Base-by-base conservation (phyloP, 2,329 filamentous ascomycete species). In the Cladosporium sp. region DNA sequence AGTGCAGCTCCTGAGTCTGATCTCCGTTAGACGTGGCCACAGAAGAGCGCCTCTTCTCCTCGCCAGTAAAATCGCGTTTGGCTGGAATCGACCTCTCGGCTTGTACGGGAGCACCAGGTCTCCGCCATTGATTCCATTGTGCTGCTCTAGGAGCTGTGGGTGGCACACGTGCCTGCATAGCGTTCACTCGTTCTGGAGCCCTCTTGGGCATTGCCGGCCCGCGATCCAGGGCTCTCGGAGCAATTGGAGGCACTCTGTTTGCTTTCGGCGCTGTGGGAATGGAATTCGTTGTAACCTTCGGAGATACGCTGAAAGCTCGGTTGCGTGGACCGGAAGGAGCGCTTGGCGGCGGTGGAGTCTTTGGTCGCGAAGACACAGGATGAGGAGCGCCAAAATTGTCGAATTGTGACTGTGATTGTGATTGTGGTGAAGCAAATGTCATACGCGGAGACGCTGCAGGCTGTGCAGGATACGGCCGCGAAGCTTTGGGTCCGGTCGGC, bases 31-130 rank as follows among this genome's bases (percentile, higher is more conserved):
- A 41, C 3, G 51, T 41, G 10, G 61, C 61, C 51, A 57, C 61
- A 18, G 61, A 64, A 41, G 61, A 21, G 21, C 65, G 71, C 18
- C 71, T 71, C 58, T 72, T 81, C 64, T 83, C 81, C 36, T 82
- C 81, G 11, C 73, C 75, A 24, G 77, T 75, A 38, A 75, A 74
- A 66, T 84, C 82, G 34, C 82, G 76, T 69, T 84, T 84, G 0
- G 77, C 78, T 14, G 81, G 81, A 4, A 83, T 71, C 6, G 71
- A 21, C 21, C 70, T 68, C 21, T 72, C 69, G 6, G 55, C 26
- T 69, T 59, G 68, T 30, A 34, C 15, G 57, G 72, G 71, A 7
- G 78, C 72, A 36, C 78, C 79, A 63, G 80, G 80, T 30, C 79
- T 74, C 30, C 80, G 77, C 80, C 80, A 82, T 71, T 82, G 80